Base-by-base conservation (phyloP, 1,139 yeast genomes). In the Candida tropicalis region DNA sequence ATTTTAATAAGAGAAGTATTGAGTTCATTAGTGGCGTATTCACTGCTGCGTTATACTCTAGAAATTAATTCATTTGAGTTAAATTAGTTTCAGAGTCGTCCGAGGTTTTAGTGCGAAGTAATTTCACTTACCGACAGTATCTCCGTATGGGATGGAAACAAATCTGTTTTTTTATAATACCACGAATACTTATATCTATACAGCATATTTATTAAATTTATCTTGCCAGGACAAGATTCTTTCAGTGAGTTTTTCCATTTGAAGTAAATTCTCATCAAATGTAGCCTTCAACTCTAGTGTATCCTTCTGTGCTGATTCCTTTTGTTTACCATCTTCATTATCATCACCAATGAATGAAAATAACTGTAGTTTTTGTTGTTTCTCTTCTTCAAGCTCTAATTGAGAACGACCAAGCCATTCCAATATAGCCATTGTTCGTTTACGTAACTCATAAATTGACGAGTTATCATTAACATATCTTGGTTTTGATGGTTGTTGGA, bases 361-460 rank as follows among this genome's bases (percentile, higher is more conserved):
- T 46, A 82, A 61, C 49, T 70, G 74, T 33, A 70, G 66, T 53
- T 87, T 79, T 45, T 75, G 74, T 8, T 73, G 67, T 50, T 82
- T 82, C 56, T 90, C 97, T 41, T 78, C 80, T 35, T 82, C 84
- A 48, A 90, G 68, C 57, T 93, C 97, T 45, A 82, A 63, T 60
- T 89, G 96, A 2, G 95, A 85, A 39, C 96, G 73, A 7, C 89
- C 89, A 24, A 91, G 75, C 75, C 91, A 93, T 65, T 93, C 98
- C 55, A 91, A 70, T 15, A 93, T 90, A 3, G 97, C 95, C 4
- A 91, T 87, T 1, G 90, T 87, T 45, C 99, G 75, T 57, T 89
- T 84, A 43, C 91, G 80, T 82, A 91, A 82, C 59, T 91, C 99
- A 52, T 79, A 77, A 46, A 90, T 66, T 2, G 90, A 77, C 2